Base-by-base conservation (phyloP, 345 rosid species). In the Salix purpurea region DNA sequence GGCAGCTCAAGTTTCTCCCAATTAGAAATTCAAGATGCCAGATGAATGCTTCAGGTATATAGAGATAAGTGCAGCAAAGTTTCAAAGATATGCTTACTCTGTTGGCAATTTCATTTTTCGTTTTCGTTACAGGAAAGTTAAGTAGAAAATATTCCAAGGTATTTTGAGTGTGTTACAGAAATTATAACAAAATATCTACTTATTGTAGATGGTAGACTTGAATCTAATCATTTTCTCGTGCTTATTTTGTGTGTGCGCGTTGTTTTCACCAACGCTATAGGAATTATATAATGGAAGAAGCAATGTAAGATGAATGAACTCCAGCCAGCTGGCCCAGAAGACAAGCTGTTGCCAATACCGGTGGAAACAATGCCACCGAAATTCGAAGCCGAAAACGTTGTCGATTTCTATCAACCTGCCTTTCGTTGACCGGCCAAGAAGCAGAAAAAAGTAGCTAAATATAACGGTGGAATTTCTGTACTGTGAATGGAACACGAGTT, bases 1-100 rank as follows among this genome's bases (percentile, higher is more conserved):
- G 19, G 71, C 71, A 23, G 61, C 61, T 37, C 76, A 67, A 37
- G 82, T 80, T 69, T 86, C 72, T 83, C 85, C 26, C 86, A 80
- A 18, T 32, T 82, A 74, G 61, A 15, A 46, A 81, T 72, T 6
- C 76, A 64, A 5, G 77, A 76, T 67, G 88, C 84, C 60, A 76
- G 85, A 80, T 86, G 67, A 70, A 16, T 26, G 73, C 11, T 70
- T 6, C 2, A 46, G 21, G 52, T 46, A 24, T 5, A 1, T 26
- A 7, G 13, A 70, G 23, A 7, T 40, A 40, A 68, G 13, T 4
- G 26, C 4, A 16, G 14, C 14, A 12, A 70, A 70, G 11, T 13
- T 34, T 40, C 46, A 0, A 23, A 75, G 52, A 54, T 54, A 36
- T 58, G 42, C 73, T 68, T 6, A 26, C 16, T 68, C 61, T 76